phyloP scores from a whole-genome alignment of 768 basidiomycete species.

The Podaxis pistillaris region DNA sequence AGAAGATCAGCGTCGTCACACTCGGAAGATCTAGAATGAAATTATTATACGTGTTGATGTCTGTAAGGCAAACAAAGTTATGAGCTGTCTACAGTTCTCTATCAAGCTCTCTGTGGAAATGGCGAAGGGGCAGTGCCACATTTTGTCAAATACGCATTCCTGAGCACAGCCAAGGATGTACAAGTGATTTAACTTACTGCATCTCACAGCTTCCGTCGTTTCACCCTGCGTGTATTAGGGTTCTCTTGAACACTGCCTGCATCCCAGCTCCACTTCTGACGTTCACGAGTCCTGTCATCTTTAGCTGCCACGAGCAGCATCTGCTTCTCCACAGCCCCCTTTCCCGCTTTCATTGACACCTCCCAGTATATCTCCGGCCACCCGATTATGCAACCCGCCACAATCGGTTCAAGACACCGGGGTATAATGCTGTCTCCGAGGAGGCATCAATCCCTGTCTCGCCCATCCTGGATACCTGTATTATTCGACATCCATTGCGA shows the following conservation, averaged over 20 bases:
- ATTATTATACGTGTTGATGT: too few species aligned
- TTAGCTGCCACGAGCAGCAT: slow-evolving; percentile 14
- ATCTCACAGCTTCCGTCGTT: neutral
- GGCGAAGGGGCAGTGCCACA: too few species aligned
- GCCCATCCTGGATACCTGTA: slow-evolving; percentile 57
- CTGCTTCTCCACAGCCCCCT: slow-evolving; percentile 56
- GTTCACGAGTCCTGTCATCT: neutral
- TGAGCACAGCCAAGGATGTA: too few species aligned
- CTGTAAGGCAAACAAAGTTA: too few species aligned
- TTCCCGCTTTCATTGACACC: slow-evolving; percentile 69
- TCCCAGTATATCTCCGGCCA: slow-evolving; percentile 77
- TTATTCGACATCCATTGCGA: slow-evolving; percentile 20
- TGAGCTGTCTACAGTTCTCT: too few species aligned
- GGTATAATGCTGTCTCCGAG: slow-evolving; percentile 5
- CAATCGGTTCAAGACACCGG: slow-evolving; percentile 27
- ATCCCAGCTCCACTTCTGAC: neutral
- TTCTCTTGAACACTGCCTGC: neutral
- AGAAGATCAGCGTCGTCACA: too few species aligned
- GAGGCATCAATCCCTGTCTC: slow-evolving; percentile 33
- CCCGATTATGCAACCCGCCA: slow-evolving; percentile 57
- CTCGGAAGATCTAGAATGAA: too few species aligned
- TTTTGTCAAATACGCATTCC: too few species aligned
- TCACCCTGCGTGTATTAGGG: neutral
- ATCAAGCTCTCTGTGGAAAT: too few species aligned
- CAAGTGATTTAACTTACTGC: neutral